Evolutionary conservation across 192 early-diverging fungal species (phyloP).

Genomic region (Mortierella claussenii): DNA sequence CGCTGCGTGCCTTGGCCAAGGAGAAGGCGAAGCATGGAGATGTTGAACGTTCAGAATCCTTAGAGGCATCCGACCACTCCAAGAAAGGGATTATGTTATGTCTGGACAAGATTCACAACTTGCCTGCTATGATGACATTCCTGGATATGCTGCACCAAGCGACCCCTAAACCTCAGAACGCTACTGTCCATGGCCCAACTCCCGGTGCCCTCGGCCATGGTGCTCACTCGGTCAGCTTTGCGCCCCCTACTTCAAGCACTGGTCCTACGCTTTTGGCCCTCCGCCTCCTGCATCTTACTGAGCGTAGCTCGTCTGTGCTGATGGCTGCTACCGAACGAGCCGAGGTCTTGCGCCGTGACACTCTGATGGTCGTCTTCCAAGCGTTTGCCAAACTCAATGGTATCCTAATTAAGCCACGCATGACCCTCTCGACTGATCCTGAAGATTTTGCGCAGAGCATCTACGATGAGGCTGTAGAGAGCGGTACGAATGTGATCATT

Average conservation of each 20-base stretch:
- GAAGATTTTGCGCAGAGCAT: constrained; percentile 80
- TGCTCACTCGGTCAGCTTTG: constrained; percentile 16
- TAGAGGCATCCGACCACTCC: neutral
- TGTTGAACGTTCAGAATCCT: constrained; percentile 2
- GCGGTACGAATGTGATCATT: constrained; percentile 73
- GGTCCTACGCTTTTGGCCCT: constrained; percentile 64
- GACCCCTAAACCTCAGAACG: constrained; percentile 4
- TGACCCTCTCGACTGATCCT: constrained; percentile 66
- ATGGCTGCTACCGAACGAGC: constrained; percentile 71
- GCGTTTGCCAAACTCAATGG: constrained; percentile 82
- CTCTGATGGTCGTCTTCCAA: constrained; percentile 84
- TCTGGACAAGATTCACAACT: constrained; percentile 53
- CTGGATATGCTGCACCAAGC: constrained; percentile 44
- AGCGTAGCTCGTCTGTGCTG: constrained; percentile 86
- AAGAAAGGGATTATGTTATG: constrained; percentile 40
- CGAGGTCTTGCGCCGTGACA: constrained; percentile 72
- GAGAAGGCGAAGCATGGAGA: constrained; percentile 18
- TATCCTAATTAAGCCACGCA: constrained; percentile 67
- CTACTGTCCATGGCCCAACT: neutral
- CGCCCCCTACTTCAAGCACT: constrained; percentile 6
- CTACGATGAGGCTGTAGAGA: constrained; percentile 61
- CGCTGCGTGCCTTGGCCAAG: constrained; percentile 25
- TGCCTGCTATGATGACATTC: constrained; percentile 56
- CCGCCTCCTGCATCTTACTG: constrained; percentile 81
- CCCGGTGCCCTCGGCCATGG: neutral